Base-by-base conservation (phyloP, 768 basidiomycete species). In the Auricularia auricula-judae region DNA sequence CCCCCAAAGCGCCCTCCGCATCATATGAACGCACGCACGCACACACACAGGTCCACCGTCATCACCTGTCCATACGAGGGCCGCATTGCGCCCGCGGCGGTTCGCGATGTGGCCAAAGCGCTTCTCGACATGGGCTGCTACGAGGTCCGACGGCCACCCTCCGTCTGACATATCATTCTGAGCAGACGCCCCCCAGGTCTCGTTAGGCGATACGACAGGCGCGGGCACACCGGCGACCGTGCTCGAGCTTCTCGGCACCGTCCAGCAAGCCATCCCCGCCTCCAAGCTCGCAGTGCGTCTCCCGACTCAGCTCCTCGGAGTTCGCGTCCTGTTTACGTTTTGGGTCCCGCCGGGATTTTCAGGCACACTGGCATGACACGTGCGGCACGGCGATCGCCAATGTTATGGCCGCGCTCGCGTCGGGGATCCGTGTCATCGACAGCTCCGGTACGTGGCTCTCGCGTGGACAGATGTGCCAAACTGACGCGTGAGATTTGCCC, bases 111-210 rank as follows among this genome's bases (percentile, higher is more conserved):
- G 29, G 78, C 91, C 0, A 82, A 82, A 67, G 85, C 82, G 67
- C 73, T 98, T 42, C 66, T 85, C 3, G 86, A 91, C 65, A 94
- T 97, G 90, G 95, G 95, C 0, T 96, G 93, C 72, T 96, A 96
- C 72, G 91, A 98, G 73, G 84, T 95, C 61, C 34, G 56, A 59
- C 23, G 14, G 14, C 56, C 23, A 33, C 34, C 10, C 23, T 18
- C 14, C 47, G 47, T 23, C 14, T 59, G 5, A 5, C 29, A 7
- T 18, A 42, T 33, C 7, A 34, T 34, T 7, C 56, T n/a, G 11
- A 14, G 14, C 7, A 33, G 56, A 7, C 56, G 14, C 14, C 47
- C 2, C 29, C 4, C 56, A 59, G 56, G 56, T 59, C 8, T 90
- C 90, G 69, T 76, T 98, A 23, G 93, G 93, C 0, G 96, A 98